Evolutionary conservation across 2,329 filamentous ascomycete genomes (phyloP).

Genomic region (Aureobasidium sp.): DNA sequence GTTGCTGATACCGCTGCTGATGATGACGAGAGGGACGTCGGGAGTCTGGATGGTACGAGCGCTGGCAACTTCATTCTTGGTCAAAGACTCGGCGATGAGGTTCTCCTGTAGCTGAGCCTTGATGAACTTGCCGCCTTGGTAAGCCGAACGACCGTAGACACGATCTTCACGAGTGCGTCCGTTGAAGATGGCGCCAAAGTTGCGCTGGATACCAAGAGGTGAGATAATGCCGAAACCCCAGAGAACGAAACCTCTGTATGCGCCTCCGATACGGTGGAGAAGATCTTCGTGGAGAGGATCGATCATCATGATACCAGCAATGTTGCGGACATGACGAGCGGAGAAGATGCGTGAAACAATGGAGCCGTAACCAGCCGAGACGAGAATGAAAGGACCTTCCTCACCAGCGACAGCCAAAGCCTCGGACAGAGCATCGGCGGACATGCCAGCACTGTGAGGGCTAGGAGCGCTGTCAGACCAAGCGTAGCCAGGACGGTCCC

Average conservation of each 20-base stretch:
- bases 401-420: slow-evolving; percentile 74
- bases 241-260: slow-evolving; percentile 70
- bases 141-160: slow-evolving; percentile 71
- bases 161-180: slow-evolving; percentile 76
- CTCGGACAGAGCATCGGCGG: slow-evolving; percentile 82
- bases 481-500: slow-evolving; percentile 81
- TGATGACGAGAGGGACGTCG: slow-evolving; percentile 68
- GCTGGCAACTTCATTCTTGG: slow-evolving; percentile 71
- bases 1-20: slow-evolving; percentile 73
- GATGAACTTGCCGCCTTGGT: slow-evolving; percentile 75
- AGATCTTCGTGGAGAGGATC: slow-evolving; percentile 87
- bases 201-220: slow-evolving; percentile 75
- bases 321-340: slow-evolving; percentile 66
- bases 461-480: slow-evolving; percentile 92
- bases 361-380: slow-evolving; percentile 78
- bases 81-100: slow-evolving; percentile 76
- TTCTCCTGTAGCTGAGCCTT: slow-evolving; percentile 92
- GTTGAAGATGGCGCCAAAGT: slow-evolving; percentile 73
- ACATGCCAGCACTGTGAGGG: slow-evolving; percentile 86
- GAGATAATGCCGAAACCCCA: slow-evolving; percentile 84
- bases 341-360: slow-evolving; percentile 90
- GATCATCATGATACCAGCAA: slow-evolving; percentile 75
- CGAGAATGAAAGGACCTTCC: slow-evolving; percentile 79
- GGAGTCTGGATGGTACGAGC: slow-evolving; percentile 71
- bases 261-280: slow-evolving; percentile 58